phyloP scores from a whole-genome alignment of 371 early-diverging fungal genomes.

The Syncephalastrum contaminatum region DNA sequence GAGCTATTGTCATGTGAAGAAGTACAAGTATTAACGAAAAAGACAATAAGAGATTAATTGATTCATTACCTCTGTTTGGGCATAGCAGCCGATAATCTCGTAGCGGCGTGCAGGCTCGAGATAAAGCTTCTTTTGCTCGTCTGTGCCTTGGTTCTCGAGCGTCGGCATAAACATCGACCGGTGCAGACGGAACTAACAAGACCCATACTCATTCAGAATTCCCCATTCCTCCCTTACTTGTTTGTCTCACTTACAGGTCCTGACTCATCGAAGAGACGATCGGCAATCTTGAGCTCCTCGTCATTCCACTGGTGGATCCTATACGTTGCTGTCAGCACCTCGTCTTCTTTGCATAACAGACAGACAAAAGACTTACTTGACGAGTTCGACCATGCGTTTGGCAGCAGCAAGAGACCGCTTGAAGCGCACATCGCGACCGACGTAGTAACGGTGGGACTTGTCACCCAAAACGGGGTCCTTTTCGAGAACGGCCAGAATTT shows the following conservation, averaged over 20 bases:
- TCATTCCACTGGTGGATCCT: constrained; percentile 53
- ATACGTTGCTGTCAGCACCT: background rate
- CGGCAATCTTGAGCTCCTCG: constrained; percentile 55
- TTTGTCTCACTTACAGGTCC: constrained; percentile 43
- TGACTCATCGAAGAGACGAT: constrained; percentile 53
- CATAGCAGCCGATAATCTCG: constrained; percentile 78
- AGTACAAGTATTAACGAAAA: background rate
- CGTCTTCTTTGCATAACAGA: background rate
- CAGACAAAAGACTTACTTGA: constrained; percentile 29
- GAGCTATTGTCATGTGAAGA: constrained; percentile 30
- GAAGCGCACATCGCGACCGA: constrained; percentile 53
- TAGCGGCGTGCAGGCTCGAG: constrained; percentile 60
- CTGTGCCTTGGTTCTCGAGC: constrained; percentile 63
- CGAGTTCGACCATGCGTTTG: constrained; percentile 48
- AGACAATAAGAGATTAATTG: background rate
- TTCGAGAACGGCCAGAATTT: constrained; percentile 45
- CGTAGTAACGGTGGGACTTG: constrained; percentile 56
- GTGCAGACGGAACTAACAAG: constrained; percentile 49
- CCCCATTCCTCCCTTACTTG: background rate
- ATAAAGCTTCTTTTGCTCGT: constrained; percentile 64
- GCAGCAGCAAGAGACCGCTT: constrained; percentile 47
- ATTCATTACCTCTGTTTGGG: constrained; percentile 61
- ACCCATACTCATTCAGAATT: constrained; percentile 4
- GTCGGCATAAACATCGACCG: constrained; percentile 74
- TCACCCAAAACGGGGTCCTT: constrained; percentile 56